Evolutionary conservation across 345 rosid genomes (phyloP), one percentile per base, ranked within the genome.

Genomic region (Euphorbia peplus): DNA sequence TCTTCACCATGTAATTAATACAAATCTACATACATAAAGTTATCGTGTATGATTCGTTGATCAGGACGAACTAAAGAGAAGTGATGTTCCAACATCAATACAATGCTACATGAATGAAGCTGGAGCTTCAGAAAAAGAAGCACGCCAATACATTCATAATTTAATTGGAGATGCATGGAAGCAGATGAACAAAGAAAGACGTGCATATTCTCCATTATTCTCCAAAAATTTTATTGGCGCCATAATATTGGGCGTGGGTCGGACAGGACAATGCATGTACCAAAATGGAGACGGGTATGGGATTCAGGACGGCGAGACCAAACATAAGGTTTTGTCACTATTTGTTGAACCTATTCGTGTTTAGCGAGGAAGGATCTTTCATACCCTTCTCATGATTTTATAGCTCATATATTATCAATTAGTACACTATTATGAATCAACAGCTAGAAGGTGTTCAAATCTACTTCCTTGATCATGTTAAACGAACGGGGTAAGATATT

Each of bases 71-170:
- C 4, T 73, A 69, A 55, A 64, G 24, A 77, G 71, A 41, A 75
- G 81, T 5, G 81, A 77, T 70, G 37, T 30, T 64, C 44, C 73
- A 1, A 76, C 70, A 55, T 70, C 74, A 37, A 46, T 73, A 4
- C 60, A 59, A 21, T 72, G 80, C 37, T 72, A 66, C 46, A 76
- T 76, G 79, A 60, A 56, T 21, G 79, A 76, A 25, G 67, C 59
- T 5, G 71, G 68, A 24, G 60, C 8, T 3, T 60, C 69, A 5
- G 78, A 74, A 35, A 61, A 70, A 22, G 41, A 39, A 22, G 78
- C 78, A 0, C 30, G 70, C 2, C 37, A 74, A 9, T 41, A 70
- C 24, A 60, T 73, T 0, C 15, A 12, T n/a, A n/a, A n/a, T n/a
- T 22, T 64, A 65, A 73, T 78, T 8, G 19, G 37, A 14, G 64